Percentiles rank a stretch among this genome's conserved stretches.
These are phyloP conservation scores for Tetrahymena thermophila DNA, from an alignment of 73 alveolate genomes.

Conservation along the genomic window DNA sequence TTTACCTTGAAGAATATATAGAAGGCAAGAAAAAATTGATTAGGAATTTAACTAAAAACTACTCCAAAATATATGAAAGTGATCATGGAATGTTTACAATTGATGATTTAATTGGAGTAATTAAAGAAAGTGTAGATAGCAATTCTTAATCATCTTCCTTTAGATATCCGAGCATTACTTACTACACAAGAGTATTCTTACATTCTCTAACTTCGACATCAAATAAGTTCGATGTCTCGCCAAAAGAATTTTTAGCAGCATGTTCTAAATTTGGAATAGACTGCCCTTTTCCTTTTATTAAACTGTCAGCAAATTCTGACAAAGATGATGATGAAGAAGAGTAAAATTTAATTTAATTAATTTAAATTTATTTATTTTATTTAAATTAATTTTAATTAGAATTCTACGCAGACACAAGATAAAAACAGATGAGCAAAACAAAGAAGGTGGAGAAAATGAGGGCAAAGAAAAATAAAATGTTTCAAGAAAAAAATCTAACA, in stretches of 20 bases:
- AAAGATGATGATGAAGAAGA: background rate
- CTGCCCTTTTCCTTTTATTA: background rate
- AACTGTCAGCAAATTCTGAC: background rate
- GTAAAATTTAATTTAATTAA: background rate
- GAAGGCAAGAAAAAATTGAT: background rate
- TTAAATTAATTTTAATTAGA: background rate
- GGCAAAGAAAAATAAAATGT: background rate
- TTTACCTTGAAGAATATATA: background rate
- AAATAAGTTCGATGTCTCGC: background rate
- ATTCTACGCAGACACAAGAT: background rate
- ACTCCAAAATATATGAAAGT: background rate
- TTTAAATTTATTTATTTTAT: background rate
- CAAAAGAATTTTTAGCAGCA: background rate
- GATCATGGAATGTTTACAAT: background rate
- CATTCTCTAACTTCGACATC: background rate
- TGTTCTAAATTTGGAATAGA: background rate
- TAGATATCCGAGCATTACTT: background rate
- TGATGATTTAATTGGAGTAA: background rate
- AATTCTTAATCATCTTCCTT: background rate
- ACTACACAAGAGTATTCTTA: background rate
- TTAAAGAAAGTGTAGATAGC: background rate
- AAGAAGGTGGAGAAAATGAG: background rate
- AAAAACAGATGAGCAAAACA: background rate
- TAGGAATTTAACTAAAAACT: background rate
- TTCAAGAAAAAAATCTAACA: background rate